Conservation (phyloP, 2,329 filamentous ascomycete species). For the Fusarium metavorans region DNA sequence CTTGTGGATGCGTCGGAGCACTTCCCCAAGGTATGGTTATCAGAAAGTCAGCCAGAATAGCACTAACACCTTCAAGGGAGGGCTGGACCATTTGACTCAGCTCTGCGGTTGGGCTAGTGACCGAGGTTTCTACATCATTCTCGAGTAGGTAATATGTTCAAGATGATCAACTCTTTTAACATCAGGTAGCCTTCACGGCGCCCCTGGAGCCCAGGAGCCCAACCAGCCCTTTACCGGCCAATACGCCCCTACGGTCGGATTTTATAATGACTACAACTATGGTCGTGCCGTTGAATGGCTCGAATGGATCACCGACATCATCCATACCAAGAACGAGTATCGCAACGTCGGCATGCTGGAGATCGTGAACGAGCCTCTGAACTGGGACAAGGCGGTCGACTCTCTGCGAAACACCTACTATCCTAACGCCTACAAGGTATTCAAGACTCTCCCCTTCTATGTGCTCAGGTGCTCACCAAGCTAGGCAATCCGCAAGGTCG, state of each 20-base stretch:
- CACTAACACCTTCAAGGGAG: conserved; percentile 44
- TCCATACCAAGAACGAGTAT: conserved; percentile 62
- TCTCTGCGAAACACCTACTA: conserved; percentile 38
- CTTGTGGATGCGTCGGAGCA: conserved; percentile 62
- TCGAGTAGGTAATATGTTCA: conserved; percentile 51
- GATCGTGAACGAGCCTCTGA: conserved; percentile 51
- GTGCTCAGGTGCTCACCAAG: not conserved
- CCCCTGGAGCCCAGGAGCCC: conserved; percentile 61
- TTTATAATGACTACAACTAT: conserved; percentile 69
- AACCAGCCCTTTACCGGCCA: conserved; percentile 62
- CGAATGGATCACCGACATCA: conserved; percentile 64
- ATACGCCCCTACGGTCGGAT: conserved; percentile 53
- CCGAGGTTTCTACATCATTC: conserved; percentile 64
- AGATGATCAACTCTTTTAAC: not conserved
- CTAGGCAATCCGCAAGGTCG: conserved; percentile 59
- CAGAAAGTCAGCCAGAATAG: not conserved
- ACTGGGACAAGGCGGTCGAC: conserved; percentile 32
- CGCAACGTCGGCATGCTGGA: conserved; percentile 70
- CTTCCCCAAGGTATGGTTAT: conserved; percentile 54
- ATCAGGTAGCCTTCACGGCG: conserved; percentile 57
- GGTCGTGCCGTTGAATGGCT: conserved; percentile 66
- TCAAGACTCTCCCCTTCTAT: rapidly evolving
- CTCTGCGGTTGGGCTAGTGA: conserved; percentile 62
- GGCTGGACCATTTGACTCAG: conserved; percentile 58
- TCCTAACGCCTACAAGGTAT: conserved; percentile 35